Evolutionary conservation across 352 stramenopile species (phyloP).

Genomic region (Phytophthora fragariae): DNA sequence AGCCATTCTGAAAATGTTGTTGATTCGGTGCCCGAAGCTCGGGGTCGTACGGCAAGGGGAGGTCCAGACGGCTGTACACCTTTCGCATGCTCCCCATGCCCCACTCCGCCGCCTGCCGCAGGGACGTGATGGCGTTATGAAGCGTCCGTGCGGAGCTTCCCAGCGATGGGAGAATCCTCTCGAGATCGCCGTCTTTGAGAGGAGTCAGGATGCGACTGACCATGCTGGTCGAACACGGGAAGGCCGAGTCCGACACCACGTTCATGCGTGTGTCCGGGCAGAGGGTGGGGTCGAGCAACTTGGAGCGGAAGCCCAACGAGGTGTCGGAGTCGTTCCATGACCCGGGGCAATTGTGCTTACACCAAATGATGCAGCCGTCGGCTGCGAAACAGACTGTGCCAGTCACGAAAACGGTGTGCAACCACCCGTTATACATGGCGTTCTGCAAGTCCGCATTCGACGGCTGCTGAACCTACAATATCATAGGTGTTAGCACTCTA

Average conservation of each 20-base stretch:
- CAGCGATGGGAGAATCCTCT: neutral
- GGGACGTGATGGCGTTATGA: constrained; percentile 16
- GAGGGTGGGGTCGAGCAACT: neutral
- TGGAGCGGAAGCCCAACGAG: neutral
- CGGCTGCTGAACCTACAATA: constrained; percentile 11
- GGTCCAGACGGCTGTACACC: no score
- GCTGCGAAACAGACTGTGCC: constrained; percentile 18
- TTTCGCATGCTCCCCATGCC: no score
- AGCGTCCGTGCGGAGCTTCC: neutral
- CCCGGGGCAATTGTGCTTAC: constrained; percentile 23
- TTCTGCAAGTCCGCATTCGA: no score
- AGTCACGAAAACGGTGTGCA: constrained; percentile 14
- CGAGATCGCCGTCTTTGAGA: constrained; percentile 8
- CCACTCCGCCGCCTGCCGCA: neutral
- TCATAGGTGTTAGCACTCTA: neutral
- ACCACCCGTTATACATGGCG: neutral
- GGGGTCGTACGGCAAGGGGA: neutral
- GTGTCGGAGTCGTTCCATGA: constrained; percentile 7
- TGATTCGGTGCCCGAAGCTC: neutral
- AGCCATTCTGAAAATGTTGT: neutral
- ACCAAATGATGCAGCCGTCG: constrained; percentile 19
- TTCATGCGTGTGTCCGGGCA: constrained; percentile 5
- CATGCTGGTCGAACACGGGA: constrained; percentile 9
- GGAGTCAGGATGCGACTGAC: neutral
- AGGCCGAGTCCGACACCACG: constrained; percentile 5